phyloP scores from a whole-genome alignment of 345 rosid genomes.

The Eucalyptus lansdowneana region DNA sequence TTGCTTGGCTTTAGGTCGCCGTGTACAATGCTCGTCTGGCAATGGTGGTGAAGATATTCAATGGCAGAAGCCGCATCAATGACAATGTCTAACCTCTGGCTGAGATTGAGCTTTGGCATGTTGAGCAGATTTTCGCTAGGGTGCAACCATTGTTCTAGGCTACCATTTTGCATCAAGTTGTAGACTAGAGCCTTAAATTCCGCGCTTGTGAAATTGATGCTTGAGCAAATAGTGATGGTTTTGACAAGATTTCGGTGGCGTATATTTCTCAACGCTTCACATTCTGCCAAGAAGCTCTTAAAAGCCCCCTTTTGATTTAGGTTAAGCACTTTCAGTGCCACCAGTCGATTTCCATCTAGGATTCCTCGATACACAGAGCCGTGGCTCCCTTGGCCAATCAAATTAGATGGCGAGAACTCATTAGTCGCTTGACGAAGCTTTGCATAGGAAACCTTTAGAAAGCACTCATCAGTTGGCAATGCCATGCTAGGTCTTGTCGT shows the following conservation, averaged over 20 bases:
- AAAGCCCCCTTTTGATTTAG: not conserved
- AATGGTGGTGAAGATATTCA: not conserved
- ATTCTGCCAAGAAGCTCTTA: not conserved
- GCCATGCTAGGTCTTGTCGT: accelerated
- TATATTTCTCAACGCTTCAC: no score
- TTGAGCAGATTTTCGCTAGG: accelerated
- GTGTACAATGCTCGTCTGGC: not conserved
- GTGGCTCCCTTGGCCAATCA: not conserved
- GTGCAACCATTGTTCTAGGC: not conserved
- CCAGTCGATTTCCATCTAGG: not conserved
- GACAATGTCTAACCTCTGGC: not conserved
- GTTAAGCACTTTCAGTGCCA: not conserved
- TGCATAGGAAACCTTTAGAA: not conserved
- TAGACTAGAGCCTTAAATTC: no score
- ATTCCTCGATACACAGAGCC: not conserved
- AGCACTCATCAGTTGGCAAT: not conserved
- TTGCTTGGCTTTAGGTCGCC: not conserved
- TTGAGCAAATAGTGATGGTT: no score
- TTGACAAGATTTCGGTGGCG: no score
- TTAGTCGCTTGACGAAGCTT: not conserved
- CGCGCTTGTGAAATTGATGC: accelerated
- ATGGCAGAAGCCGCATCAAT: not conserved
- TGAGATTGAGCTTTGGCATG: not conserved
- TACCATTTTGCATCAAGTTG: no score
- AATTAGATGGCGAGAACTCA: not conserved